phyloP scores from a whole-genome alignment of 2,329 filamentous ascomycete genomes.

The Aciculosporium take region DNA sequence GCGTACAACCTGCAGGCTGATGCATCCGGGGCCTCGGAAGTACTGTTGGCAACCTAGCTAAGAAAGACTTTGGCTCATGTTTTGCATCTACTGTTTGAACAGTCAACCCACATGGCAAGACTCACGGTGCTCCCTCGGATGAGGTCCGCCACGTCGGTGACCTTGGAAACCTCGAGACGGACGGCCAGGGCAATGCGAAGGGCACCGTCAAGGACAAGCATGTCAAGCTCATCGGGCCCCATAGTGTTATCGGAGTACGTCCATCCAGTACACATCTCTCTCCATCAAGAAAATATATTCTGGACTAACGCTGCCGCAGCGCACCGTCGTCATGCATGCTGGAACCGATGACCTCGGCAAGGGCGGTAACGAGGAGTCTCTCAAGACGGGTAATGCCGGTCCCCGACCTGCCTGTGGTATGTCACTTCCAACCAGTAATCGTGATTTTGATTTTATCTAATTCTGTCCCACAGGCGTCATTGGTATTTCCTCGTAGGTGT shows the following conservation, averaged over 20 bases:
- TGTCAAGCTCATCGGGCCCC: conserved; percentile 88
- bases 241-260: conserved; percentile 84
- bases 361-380: conserved; percentile 83
- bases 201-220: conserved; percentile 67
- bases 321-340: conserved; percentile 85
- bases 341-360: conserved; percentile 96
- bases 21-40: neutral
- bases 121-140: conserved; percentile 76
- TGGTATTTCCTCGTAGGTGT: conserved; percentile 60
- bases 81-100: neutral
- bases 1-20: conserved; percentile 25
- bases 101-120: conserved; percentile 95
- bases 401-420: conserved; percentile 84
- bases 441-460: neutral
- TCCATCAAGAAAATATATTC: too few species aligned
- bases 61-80: neutral
- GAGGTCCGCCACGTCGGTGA: conserved; percentile 88
- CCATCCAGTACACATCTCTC: neutral
- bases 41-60: neutral
- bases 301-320: conserved; percentile 33
- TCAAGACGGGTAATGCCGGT: conserved; percentile 97
- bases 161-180: conserved; percentile 92
- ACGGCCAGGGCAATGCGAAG: conserved; percentile 79
- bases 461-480: conserved; percentile 52
- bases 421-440: conserved; percentile 17